Percentiles rank a stretch among this genome's conserved stretches.
These are phyloP conservation scores for Cordyceps farinosa DNA, from an alignment of 2,329 filamentous ascomycete genomes.

Conservation along the genomic window DNA sequence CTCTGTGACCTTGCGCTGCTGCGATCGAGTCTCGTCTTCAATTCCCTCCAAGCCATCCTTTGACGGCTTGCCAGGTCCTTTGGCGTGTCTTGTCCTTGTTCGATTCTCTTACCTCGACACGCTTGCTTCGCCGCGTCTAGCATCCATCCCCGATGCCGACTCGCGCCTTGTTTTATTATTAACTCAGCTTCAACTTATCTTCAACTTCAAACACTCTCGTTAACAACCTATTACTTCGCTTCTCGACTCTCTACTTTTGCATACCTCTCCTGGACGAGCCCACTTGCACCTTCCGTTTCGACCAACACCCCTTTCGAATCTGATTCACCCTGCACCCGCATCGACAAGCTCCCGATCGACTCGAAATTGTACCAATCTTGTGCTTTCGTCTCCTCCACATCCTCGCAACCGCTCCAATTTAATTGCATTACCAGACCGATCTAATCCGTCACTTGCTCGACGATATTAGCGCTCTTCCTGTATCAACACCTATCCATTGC, in stretches of 20 bases:
- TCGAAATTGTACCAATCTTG: slow-evolving; percentile 2
- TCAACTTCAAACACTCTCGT: slow-evolving; percentile 16
- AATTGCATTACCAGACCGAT: not conserved
- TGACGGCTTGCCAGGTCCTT: not conserved
- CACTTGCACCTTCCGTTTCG: slow-evolving; percentile 7
- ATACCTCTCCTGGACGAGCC: slow-evolving; percentile 15
- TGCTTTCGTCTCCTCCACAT: not conserved
- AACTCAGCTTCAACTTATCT: not conserved
- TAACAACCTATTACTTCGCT: slow-evolving; percentile 10
- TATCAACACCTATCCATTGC: not conserved
- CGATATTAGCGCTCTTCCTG: not conserved
- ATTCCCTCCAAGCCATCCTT: not conserved
- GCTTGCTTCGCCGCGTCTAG: not conserved
- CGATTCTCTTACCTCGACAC: not conserved
- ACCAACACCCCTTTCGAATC: slow-evolving; percentile 17
- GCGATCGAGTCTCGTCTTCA: slow-evolving; percentile 14
- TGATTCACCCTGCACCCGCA: slow-evolving; percentile 4
- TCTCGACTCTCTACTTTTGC: not conserved
- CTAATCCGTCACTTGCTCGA: not conserved
- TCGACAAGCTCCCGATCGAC: slow-evolving; percentile 3
- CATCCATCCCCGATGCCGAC: slow-evolving; percentile 10
- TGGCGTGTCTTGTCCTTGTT: not conserved
- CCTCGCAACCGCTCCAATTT: not conserved
- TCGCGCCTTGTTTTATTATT: slow-evolving; percentile 10
- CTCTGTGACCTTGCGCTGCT: slow-evolving; percentile 11